A percentile compares a stretch with the other conserved stretches of the same genome.
These are phyloP conservation scores for Adenanthera pavonina DNA, from an alignment of 306 rosid genomes.

Conservation along the genomic window DNA sequence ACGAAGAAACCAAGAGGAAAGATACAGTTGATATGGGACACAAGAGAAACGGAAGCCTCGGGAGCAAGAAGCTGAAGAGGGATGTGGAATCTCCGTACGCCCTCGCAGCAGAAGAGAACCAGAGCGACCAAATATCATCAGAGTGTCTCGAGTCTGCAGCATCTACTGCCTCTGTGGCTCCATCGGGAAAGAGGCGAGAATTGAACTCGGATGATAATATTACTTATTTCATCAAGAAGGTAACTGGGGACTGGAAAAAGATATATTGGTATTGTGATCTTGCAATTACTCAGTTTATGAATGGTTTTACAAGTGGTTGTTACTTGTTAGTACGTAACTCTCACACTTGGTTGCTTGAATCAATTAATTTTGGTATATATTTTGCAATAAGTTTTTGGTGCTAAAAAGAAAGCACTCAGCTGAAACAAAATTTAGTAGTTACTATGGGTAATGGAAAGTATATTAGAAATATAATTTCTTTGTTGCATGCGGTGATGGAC, in stretches of 20 bases:
- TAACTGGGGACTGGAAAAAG: conserved; percentile 33
- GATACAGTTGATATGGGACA: conserved; percentile 48
- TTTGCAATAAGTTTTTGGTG: neutral
- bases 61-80: conserved; percentile 62
- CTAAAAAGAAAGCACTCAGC: conserved; percentile 21
- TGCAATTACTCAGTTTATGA: conserved; percentile 3
- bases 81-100: conserved; percentile 74
- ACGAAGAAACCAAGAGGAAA: conserved; percentile 64
- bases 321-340: neutral
- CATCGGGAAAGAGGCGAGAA: conserved; percentile 42
- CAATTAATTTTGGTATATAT: conserved; percentile 24
- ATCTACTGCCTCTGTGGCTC: conserved; percentile 38
- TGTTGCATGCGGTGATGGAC: conserved; percentile 4
- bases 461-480: neutral
- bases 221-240: conserved; percentile 83
- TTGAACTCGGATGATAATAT: conserved; percentile 58
- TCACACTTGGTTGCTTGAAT: conserved; percentile 5
- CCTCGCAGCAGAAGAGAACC: conserved; percentile 37
- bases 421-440: conserved; percentile 21
- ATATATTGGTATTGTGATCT: conserved; percentile 2
- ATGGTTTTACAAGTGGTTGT: conserved; percentile 23
- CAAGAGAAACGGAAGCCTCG: conserved; percentile 53
- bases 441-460: conserved; percentile 3
- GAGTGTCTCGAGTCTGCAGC: conserved; percentile 30
- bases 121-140: conserved; percentile 19